Conservation (phyloP, 73 alveolate species). For the Durusdinium trenchii region DNA sequence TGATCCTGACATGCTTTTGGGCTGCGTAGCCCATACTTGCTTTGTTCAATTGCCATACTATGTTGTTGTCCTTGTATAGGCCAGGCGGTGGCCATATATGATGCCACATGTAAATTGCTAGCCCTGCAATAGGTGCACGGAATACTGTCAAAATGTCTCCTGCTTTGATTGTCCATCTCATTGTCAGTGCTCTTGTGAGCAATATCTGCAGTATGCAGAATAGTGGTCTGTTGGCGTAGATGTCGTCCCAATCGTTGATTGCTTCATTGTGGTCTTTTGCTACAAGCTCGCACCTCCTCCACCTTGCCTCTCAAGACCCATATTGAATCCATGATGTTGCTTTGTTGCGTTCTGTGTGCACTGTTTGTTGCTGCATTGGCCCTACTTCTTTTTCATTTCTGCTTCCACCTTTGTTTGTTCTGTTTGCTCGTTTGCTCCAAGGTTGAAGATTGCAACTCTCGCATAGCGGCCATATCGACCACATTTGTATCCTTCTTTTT, state of each 20-base stretch:
- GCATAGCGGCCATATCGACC: not conserved
- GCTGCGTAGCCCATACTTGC: constrained; percentile 28
- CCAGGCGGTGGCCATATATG: constrained; percentile 28
- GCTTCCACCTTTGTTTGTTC: not conserved
- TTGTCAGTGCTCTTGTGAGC: not conserved
- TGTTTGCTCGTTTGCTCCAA: not conserved
- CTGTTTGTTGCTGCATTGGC: not conserved
- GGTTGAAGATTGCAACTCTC: not conserved
- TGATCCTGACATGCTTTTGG: constrained; percentile 21
- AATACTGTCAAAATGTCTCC: constrained; percentile 10
- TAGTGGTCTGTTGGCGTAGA: not conserved
- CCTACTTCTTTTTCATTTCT: not conserved
- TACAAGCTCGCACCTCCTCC: not conserved
- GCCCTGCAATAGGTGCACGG: not conserved
- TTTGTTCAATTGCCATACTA: not conserved
- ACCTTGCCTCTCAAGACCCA: not conserved
- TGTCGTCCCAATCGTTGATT: not conserved
- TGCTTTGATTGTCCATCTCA: not conserved
- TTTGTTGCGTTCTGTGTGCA: not conserved
- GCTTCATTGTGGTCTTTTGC: not conserved
- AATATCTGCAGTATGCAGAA: not conserved
- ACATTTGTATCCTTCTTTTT: not conserved
- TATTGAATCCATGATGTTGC: not conserved
- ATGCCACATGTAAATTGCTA: not conserved
- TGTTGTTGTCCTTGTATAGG: not conserved